Conservation (phyloP, 2,329 filamentous ascomycete species). For the Fusarium luffae region DNA sequence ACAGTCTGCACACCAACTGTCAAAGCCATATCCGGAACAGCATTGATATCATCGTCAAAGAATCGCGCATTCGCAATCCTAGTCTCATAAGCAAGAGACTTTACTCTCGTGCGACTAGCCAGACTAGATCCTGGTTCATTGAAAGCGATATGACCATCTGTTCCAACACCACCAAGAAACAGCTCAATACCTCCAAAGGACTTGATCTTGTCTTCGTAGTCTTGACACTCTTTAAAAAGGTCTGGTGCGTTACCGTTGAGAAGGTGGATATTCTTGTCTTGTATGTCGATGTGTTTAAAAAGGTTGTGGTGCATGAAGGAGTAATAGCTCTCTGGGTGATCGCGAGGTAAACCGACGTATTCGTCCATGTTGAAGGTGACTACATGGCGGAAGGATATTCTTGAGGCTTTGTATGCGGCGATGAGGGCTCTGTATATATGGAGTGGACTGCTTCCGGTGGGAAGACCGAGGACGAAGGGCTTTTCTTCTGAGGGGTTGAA, state of each 20-base stretch:
- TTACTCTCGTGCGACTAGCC: conserved; percentile 6
- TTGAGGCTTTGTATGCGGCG: neutral
- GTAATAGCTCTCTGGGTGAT: conserved; percentile 8
- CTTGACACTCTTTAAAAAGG: neutral
- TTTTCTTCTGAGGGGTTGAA: conserved; percentile 4
- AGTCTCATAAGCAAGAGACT: conserved; percentile 18
- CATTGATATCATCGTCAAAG: conserved; percentile 9
- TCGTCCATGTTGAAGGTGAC: conserved; percentile 21
- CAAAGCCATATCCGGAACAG: conserved; percentile 9
- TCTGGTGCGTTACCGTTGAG: conserved; percentile 1
- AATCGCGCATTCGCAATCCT: conserved; percentile 7
- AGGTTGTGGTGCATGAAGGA: conserved; percentile 15
- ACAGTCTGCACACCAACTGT: conserved; percentile 16
- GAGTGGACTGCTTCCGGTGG: conserved; percentile 6
- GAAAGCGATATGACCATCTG: conserved; percentile 10
- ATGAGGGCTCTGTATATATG: conserved; percentile 7
- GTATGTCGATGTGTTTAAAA: conserved; percentile 12
- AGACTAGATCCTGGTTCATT: conserved; percentile 14
- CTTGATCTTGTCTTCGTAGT: conserved; percentile 9
- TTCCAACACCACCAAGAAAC: conserved; percentile 14
- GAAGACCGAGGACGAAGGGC: conserved; percentile 12
- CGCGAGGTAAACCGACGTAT: conserved; percentile 9
- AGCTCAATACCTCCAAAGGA: conserved; percentile 3
- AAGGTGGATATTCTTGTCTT: neutral
- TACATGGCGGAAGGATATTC: conserved; percentile 16